Evolutionary conservation across 192 early-diverging fungal genomes (phyloP).

Genomic region (Podila horticola): DNA sequence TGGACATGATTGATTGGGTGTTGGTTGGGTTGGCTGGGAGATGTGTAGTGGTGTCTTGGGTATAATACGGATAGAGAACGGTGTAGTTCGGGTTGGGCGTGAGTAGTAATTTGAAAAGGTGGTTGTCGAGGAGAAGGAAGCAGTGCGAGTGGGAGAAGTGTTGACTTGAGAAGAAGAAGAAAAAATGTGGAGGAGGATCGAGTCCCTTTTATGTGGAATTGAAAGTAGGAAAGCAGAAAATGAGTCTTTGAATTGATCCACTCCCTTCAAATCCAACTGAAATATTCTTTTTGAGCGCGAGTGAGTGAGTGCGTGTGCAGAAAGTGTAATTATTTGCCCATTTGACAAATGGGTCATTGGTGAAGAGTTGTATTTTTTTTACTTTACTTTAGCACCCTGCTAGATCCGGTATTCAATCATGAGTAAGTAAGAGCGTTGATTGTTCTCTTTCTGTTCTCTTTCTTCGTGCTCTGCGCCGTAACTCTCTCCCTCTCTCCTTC

Average conservation of each 20-base stretch:
- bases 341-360: no score
- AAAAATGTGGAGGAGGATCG: background rate
- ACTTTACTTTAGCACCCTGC: no score
- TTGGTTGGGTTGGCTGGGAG: background rate
- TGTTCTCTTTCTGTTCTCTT: no score
- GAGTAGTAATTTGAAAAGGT: conserved; percentile 29
- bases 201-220: conserved; percentile 4
- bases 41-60: background rate
- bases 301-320: no score
- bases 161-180: conserved; percentile 20
- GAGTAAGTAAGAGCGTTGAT: no score
- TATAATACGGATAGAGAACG: background rate
- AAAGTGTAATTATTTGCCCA: no score
- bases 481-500: no score
- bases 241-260: background rate
- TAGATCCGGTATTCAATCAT: no score
- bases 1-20: conserved; percentile 12
- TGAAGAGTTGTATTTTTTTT: no score
- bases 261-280: no score
- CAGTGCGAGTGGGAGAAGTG: conserved; percentile 21
- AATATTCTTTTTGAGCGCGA: no score
- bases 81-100: background rate
- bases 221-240: background rate
- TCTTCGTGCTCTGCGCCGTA: no score
- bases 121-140: background rate